These are phyloP conservation scores for Mycena citricolor DNA, from an alignment of 1,284 basidiomycete species.

Conservation along the genomic window DNA sequence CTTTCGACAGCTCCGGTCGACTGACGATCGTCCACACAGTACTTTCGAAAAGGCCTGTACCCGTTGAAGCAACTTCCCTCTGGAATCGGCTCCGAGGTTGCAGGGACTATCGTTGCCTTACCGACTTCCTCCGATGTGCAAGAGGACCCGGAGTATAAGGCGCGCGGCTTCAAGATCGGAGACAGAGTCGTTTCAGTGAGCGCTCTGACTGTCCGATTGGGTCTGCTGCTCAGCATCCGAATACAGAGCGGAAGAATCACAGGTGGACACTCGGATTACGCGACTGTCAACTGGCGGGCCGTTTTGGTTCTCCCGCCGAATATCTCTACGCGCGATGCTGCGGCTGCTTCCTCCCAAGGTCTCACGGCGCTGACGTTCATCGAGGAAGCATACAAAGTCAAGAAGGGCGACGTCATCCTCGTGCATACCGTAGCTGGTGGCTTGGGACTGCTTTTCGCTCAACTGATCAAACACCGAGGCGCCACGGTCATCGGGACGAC, in stretches of 20 bases:
- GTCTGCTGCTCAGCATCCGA: too few relatives aligned
- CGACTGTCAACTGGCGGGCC: conserved; percentile 61
- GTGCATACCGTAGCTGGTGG: conserved; percentile 89
- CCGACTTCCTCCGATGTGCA: conserved; percentile 59
- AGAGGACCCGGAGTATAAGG: conserved; percentile 55
- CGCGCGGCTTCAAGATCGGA: conserved; percentile 56
- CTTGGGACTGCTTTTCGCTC: conserved; percentile 59
- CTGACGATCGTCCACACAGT: too few relatives aligned
- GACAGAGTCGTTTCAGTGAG: conserved; percentile 62
- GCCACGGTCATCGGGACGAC: conserved; percentile 94
- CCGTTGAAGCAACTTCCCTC: conserved; percentile 62
- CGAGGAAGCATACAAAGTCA: conserved; percentile 80
- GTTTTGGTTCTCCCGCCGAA: conserved; percentile 59
- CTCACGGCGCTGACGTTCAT: conserved; percentile 80
- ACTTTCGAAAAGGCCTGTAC: conserved; percentile 64
- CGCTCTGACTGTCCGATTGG: conserved; percentile 12
- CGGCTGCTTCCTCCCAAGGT: conserved; percentile 71
- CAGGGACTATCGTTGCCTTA: conserved; percentile 73
- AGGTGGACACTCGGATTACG: conserved; percentile 75
- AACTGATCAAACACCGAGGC: conserved; percentile 65
- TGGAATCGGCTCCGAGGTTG: conserved; percentile 75
- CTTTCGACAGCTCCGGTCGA: too few relatives aligned
- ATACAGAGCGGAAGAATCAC: too few relatives aligned
- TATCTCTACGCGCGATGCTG: conserved; percentile 65
- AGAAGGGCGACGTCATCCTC: conserved; percentile 71